Conservation (phyloP, 805 yeast species). For the Candida peoriensis region DNA sequence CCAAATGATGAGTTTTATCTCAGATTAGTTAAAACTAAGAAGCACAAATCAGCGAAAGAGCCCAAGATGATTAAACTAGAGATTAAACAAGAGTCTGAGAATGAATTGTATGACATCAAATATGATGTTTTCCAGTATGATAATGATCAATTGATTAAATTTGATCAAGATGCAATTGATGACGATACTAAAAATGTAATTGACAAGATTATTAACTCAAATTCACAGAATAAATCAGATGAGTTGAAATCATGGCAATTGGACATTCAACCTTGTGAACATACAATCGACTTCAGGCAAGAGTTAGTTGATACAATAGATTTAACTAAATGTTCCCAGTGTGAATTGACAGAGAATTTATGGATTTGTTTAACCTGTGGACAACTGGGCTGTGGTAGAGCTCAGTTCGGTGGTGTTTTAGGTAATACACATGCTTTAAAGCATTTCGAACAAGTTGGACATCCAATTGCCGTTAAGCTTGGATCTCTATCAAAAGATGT, state of each 20-base stretch:
- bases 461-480: constrained; percentile 82
- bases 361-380: constrained; percentile 96
- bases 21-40: constrained; percentile 49
- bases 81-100: constrained; percentile 56
- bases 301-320: constrained; percentile 24
- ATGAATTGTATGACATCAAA: constrained; percentile 50
- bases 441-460: constrained; percentile 59
- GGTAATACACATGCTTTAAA: constrained; percentile 88
- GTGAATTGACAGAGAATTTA: constrained; percentile 69
- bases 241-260: constrained; percentile 91
- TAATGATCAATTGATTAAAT: constrained; percentile 13
- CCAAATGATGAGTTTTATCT: constrained; percentile 51
- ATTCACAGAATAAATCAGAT: constrained; percentile 54
- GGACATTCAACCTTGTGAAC: constrained; percentile 76
- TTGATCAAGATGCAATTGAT: constrained; percentile 25
- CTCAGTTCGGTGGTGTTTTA: constrained; percentile 89
- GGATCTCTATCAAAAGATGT: constrained; percentile 81
- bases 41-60: constrained; percentile 30
- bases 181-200: constrained; percentile 30
- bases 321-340: constrained; percentile 43
- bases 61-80: constrained; percentile 59
- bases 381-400: constrained; percentile 87
- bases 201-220: constrained; percentile 45
- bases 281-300: constrained; percentile 55
- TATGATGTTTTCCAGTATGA: constrained; percentile 17